Evolutionary conservation across 139 green algal genomes (phyloP).

Genomic region (Mychonastes homosphaera): DNA sequence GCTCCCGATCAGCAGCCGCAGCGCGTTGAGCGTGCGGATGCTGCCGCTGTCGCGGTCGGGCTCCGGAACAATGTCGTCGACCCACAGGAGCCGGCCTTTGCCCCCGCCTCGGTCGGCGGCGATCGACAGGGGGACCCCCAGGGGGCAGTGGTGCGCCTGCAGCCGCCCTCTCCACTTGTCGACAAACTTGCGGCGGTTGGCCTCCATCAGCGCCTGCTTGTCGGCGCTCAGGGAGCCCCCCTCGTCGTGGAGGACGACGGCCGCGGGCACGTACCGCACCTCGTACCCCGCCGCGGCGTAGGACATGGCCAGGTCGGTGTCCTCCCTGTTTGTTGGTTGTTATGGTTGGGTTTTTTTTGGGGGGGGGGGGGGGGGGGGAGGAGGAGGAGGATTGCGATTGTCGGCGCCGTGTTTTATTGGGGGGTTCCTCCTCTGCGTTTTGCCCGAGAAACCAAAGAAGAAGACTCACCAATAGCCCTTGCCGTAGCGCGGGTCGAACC

Average conservation of each 20-base stretch:
- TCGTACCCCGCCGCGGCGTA: not conserved
- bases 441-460: too few relatives aligned
- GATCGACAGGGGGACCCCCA: not conserved
- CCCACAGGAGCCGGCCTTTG: constrained; percentile 20
- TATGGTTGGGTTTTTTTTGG: too few relatives aligned
- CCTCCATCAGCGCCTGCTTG: constrained; percentile 18
- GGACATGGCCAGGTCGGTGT: constrained; percentile 22
- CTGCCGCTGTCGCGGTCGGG: constrained; percentile 17
- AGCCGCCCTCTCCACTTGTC: constrained; percentile 17
- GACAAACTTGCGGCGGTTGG: constrained; percentile 12
- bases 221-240: constrained; percentile 19
- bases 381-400: too few relatives aligned
- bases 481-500: constrained; percentile 14
- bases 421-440: too few relatives aligned
- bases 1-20: constrained; percentile 6
- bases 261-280: constrained; percentile 18
- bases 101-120: too few relatives aligned
- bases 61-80: constrained; percentile 23
- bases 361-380: too few relatives aligned
- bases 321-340: too few relatives aligned
- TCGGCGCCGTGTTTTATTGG: too few relatives aligned
- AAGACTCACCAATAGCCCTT: too few relatives aligned
- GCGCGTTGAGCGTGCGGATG: constrained; percentile 11
- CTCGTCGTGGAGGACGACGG: constrained; percentile 25
- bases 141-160: not conserved